Evolutionary conservation across 2,329 filamentous ascomycete species (phyloP).

Genomic region (Scedosporium aurantiacum): DNA sequence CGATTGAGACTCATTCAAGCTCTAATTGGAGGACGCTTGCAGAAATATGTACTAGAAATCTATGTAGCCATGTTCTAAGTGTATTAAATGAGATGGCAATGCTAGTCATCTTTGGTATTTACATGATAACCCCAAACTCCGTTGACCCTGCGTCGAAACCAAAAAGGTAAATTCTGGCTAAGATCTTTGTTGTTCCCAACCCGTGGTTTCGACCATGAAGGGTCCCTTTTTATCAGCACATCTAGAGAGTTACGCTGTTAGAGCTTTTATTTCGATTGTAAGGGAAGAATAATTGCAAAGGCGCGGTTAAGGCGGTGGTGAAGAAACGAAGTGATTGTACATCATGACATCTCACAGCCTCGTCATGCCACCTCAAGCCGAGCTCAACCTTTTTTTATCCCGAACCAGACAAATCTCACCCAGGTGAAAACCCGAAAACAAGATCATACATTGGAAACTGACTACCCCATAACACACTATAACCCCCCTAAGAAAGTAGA

Average conservation of each 20-base stretch:
- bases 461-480: not conserved
- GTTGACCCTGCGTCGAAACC: not conserved
- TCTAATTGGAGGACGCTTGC: not conserved
- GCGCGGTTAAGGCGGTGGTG: not conserved
- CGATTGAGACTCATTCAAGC: no score
- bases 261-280: not conserved
- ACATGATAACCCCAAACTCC: not conserved
- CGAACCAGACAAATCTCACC: not conserved
- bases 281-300: not conserved
- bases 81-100: not conserved
- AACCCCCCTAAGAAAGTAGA: not conserved
- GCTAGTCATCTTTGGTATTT: not conserved
- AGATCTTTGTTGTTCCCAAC: not conserved
- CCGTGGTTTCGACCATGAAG: conserved; percentile 50
- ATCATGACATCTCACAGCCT: not conserved
- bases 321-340: not conserved
- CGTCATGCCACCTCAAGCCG: not conserved
- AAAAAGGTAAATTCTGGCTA: not conserved
- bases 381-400: not conserved
- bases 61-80: no score
- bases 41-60: not conserved
- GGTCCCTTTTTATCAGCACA: conserved; percentile 45
- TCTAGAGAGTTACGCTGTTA: conserved; percentile 23
- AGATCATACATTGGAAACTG: not conserved
- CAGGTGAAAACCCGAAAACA: no score